phyloP scores from a whole-genome alignment of 2,329 filamentous ascomycete species.

The Malbranchea cinnamomea region DNA sequence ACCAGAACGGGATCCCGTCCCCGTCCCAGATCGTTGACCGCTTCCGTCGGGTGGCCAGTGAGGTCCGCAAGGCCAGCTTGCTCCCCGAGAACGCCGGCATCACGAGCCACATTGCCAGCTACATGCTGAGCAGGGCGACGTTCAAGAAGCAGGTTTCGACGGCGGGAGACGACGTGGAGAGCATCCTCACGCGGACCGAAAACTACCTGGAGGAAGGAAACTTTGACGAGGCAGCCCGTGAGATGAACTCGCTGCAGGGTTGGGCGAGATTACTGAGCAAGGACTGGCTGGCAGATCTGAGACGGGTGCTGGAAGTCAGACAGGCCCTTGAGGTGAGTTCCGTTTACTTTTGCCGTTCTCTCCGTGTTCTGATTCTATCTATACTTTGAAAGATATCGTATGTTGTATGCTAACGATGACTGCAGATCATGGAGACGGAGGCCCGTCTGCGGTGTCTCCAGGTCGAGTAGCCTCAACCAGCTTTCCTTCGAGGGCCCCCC shows the following conservation, averaged over 20 bases:
- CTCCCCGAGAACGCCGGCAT: constrained; percentile 89
- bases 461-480: constrained; percentile 51
- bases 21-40: constrained; percentile 80
- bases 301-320: constrained; percentile 84
- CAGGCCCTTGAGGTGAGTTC: constrained; percentile 77
- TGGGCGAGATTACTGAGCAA: constrained; percentile 92
- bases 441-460: constrained; percentile 76
- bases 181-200: constrained; percentile 78
- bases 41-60: constrained; percentile 79
- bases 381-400: constrained; percentile 9
- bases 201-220: constrained; percentile 84
- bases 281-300: constrained; percentile 84
- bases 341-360: constrained; percentile 2
- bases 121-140: constrained; percentile 80
- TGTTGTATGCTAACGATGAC: neutral
- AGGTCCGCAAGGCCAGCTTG: constrained; percentile 87
- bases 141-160: constrained; percentile 88
- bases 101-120: constrained; percentile 81
- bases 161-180: constrained; percentile 80
- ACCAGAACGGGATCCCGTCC: constrained; percentile 80
- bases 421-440: constrained; percentile 73
- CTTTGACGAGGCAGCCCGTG: constrained; percentile 75
- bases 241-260: constrained; percentile 84
- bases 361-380: neutral
- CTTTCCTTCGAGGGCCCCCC: neutral